phyloP scores from a whole-genome alignment of 1,139 yeast genomes.

The Blastobotrys arbuscula region DNA sequence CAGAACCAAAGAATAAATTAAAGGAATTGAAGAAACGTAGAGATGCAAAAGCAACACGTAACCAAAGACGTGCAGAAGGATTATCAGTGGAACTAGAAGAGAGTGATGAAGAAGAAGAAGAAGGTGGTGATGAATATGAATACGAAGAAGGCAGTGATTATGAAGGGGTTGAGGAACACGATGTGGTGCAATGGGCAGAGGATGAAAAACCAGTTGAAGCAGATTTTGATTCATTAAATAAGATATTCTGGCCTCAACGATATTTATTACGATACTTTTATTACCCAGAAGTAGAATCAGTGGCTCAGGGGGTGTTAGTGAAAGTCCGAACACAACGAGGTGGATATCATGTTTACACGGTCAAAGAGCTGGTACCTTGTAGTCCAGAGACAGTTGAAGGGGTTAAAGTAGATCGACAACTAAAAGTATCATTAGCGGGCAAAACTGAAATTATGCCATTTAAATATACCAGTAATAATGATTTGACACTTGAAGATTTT shows the following conservation, averaged over 20 bases:
- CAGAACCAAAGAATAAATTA: constrained; percentile 50
- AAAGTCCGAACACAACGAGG: constrained; percentile 74
- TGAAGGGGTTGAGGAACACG: constrained; percentile 38
- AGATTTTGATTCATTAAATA: constrained; percentile 56
- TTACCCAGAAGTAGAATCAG: constrained; percentile 71
- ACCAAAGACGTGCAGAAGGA: constrained; percentile 22
- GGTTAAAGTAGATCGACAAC: constrained; percentile 35
- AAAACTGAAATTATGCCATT: constrained; percentile 70
- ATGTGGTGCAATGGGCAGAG: constrained; percentile 48
- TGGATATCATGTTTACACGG: constrained; percentile 79
- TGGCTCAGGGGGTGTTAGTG: constrained; percentile 69
- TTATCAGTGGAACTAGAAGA: constrained; percentile 27
- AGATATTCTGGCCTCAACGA: constrained; percentile 69
- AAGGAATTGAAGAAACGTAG: constrained; percentile 83
- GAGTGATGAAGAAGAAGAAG: constrained; percentile 40
- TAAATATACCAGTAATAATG: constrained; percentile 72
- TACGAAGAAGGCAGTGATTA: constrained; percentile 36
- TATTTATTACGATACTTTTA: constrained; percentile 70
- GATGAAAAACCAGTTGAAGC: constrained; percentile 34
- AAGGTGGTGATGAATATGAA: constrained; percentile 32
- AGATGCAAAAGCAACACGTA: constrained; percentile 47
- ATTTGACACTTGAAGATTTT: constrained; percentile 65
- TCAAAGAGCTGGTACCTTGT: constrained; percentile 54
- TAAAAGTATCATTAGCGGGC: constrained; percentile 58
- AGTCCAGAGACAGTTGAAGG: constrained; percentile 49